Conservation (phyloP, 2,329 filamentous ascomycete genomes). For the Zymoseptoria pseudotritici region DNA sequence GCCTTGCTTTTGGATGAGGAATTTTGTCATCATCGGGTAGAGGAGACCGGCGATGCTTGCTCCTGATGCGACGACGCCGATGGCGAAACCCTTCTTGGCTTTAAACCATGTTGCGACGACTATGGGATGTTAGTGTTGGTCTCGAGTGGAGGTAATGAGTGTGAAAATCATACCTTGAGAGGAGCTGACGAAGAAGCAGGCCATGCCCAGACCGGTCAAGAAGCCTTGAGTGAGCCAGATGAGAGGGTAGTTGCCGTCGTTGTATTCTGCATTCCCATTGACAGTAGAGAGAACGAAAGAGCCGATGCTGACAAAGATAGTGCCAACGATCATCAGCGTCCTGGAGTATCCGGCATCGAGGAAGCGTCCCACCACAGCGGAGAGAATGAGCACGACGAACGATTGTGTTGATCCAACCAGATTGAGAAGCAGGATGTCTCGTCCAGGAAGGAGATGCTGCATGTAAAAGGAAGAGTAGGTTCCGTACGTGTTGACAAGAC, state of each 20-base stretch:
- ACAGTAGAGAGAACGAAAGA: constrained; percentile 39
- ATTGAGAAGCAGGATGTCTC: constrained; percentile 38
- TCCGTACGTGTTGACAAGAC: constrained; percentile 43
- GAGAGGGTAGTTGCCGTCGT: constrained; percentile 34
- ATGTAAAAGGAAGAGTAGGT: constrained; percentile 45
- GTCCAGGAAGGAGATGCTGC: constrained; percentile 35
- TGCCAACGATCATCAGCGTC: constrained; percentile 35
- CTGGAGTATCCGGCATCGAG: constrained; percentile 42
- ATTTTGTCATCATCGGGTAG: constrained; percentile 42
- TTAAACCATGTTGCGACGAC: constrained; percentile 46
- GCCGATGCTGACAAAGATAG: constrained; percentile 36
- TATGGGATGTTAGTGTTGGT: constrained; percentile 15
- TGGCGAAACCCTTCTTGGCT: constrained; percentile 39
- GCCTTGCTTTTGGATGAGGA: constrained; percentile 35
- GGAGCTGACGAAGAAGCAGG: constrained; percentile 46
- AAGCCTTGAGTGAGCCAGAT: constrained; percentile 44
- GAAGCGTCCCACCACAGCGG: constrained; percentile 41
- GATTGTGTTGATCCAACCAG: constrained; percentile 43
- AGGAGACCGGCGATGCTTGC: constrained; percentile 37
- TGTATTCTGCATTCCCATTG: constrained; percentile 32
- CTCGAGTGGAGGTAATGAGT: background rate
- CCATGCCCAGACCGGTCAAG: constrained; percentile 43
- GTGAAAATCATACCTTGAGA: constrained; percentile 38
- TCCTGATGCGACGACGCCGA: constrained; percentile 45
- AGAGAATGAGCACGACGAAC: constrained; percentile 40